Evolutionary conservation across 306 rosid genomes (phyloP).

Genomic region (Castanospermum australe): DNA sequence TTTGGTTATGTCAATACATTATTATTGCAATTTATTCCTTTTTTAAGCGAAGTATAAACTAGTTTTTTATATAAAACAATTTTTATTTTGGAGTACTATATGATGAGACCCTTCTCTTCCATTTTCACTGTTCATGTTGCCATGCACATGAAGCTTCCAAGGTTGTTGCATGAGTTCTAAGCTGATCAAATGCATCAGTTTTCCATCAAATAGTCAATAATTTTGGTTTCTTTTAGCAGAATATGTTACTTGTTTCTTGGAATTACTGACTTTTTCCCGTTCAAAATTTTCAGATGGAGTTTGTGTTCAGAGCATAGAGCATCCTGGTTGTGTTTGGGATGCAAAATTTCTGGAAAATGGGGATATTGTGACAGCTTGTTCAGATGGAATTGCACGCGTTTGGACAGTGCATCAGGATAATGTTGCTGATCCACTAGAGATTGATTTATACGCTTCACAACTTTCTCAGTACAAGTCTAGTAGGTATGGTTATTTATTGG

Average conservation of each 20-base stretch:
- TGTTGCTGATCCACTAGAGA: slow-evolving; percentile 68
- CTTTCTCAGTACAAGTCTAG: slow-evolving; percentile 76
- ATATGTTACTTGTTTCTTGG: slow-evolving; percentile 7
- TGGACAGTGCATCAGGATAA: slow-evolving; percentile 73
- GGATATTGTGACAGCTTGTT: slow-evolving; percentile 93
- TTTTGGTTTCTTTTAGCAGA: background rate
- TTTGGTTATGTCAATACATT: slow-evolving; percentile 7
- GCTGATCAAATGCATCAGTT: background rate
- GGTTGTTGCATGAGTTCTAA: background rate
- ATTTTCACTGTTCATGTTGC: slow-evolving; percentile 16
- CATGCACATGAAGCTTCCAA: background rate
- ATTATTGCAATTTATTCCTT: background rate
- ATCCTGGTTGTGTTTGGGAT: slow-evolving; percentile 99
- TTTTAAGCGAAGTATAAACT: background rate
- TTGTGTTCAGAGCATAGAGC: slow-evolving; percentile 93
- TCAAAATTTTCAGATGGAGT: slow-evolving; percentile 64
- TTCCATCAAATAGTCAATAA: background rate
- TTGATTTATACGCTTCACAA: slow-evolving; percentile 63
- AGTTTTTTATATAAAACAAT: background rate
- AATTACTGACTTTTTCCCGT: background rate
- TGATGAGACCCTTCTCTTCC: background rate
- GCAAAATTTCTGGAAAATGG: slow-evolving; percentile 93
- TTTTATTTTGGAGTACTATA: slow-evolving; percentile 6
- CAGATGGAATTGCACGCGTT: slow-evolving; percentile 82
- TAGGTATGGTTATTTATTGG: slow-evolving; percentile 51